These are phyloP conservation scores for Aspergillus asperescens DNA, from an alignment of 495 filamentous ascomycete genomes.

Conservation along the genomic window DNA sequence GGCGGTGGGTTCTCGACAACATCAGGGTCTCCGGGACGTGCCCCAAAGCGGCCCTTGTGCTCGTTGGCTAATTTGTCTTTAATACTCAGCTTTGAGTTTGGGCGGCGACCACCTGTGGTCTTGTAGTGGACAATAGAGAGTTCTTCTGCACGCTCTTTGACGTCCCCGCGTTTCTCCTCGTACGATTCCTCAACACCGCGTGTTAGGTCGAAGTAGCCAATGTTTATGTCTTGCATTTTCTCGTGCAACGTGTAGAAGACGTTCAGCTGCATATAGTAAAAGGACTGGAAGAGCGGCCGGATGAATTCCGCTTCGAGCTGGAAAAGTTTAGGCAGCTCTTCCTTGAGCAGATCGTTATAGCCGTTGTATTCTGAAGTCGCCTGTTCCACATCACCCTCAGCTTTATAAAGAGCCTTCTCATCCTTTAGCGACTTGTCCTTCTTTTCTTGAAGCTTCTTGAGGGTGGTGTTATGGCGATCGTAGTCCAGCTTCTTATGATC, in stretches of 20 bases:
- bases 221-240: conserved; percentile 92
- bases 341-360: conserved; percentile 94
- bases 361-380: conserved; percentile 94
- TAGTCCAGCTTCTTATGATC: conserved; percentile 98
- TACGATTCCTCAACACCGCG: conserved; percentile 88
- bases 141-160: conserved; percentile 75
- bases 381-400: conserved; percentile 84
- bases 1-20: conserved; percentile 62
- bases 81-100: conserved; percentile 47
- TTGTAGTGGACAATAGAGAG: conserved; percentile 82
- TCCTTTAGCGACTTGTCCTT: conserved; percentile 95
- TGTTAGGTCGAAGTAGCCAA: conserved; percentile 93
- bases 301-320: conserved; percentile 94
- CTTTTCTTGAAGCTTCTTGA: conserved; percentile 96
- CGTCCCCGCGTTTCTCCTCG: conserved; percentile 75
- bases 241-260: conserved; percentile 99
- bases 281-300: conserved; percentile 93
- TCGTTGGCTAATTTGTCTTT: conserved; percentile 34
- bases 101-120: conserved; percentile 59
- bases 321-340: conserved; percentile 92
- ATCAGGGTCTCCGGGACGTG: conserved; percentile 40
- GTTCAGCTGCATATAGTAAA: conserved; percentile 99
- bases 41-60: conserved; percentile 30
- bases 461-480: conserved; percentile 71
- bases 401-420: conserved; percentile 94